These are phyloP conservation scores for Leucocoprinus birnbaumii DNA, from an alignment of 768 basidiomycete genomes.

Conservation along the genomic window DNA sequence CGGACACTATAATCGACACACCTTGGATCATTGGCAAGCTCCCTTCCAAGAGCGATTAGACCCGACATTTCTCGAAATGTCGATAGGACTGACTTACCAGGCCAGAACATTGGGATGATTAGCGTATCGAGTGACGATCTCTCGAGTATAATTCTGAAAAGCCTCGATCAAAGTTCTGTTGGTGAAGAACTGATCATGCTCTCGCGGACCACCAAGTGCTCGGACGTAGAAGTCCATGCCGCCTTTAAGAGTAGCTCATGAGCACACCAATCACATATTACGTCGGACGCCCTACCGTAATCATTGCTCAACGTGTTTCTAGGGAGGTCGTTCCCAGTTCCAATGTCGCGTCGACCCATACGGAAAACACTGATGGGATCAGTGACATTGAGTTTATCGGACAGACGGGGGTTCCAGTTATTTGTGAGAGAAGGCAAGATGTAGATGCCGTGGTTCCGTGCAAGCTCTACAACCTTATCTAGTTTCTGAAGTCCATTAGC, in stretches of 20 bases:
- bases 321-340: too few relatives aligned
- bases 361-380: background rate
- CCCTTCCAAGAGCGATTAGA: slow-evolving; percentile 32
- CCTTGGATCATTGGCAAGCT: slow-evolving; percentile 68
- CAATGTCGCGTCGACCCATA: background rate
- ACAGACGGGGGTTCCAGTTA: background rate
- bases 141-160: background rate
- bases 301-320: background rate
- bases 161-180: background rate
- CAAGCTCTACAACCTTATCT: too few relatives aligned
- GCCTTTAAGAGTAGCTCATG: background rate
- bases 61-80: background rate
- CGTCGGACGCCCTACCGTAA: background rate
- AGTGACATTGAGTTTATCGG: background rate
- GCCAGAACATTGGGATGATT: slow-evolving; percentile 50
- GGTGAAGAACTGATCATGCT: background rate
- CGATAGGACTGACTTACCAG: slow-evolving; percentile 31
- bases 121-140: slow-evolving; percentile 55
- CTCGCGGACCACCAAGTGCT: background rate
- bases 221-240: background rate
- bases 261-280: background rate
- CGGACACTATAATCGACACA: slow-evolving; percentile 17
- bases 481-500: too few relatives aligned
- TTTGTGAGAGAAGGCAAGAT: background rate
- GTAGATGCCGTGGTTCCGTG: background rate